Evolutionary conservation across 306 rosid species (phyloP).

Genomic region (Cucurbita moschata): DNA sequence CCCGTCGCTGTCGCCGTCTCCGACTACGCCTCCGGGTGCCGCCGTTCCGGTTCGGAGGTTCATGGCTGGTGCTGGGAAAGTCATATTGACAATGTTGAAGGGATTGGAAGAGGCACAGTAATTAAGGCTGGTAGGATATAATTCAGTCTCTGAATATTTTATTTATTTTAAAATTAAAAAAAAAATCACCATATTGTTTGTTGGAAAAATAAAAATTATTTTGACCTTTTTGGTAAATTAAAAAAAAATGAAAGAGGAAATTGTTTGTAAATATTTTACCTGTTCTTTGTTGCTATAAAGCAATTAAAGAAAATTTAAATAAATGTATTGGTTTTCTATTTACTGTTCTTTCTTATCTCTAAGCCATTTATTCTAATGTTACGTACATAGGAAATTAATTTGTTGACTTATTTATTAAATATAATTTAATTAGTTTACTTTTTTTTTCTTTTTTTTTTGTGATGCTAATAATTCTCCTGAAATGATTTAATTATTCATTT

Average conservation of each 20-base stretch:
- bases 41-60: not conserved
- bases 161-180: not conserved
- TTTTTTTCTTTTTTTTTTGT: not conserved
- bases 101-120: not conserved
- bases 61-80: not conserved
- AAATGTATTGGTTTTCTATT: not conserved
- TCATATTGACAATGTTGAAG: not conserved
- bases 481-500: not conserved
- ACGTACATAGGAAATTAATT: not conserved
- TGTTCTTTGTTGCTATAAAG: not conserved
- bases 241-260: not conserved
- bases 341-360: not conserved
- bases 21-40: not conserved
- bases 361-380: not conserved
- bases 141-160: not conserved
- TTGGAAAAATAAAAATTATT: not conserved
- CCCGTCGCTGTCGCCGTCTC: slow-evolving; percentile 2
- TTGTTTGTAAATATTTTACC: not conserved
- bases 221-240: not conserved
- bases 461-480: not conserved
- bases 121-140: not conserved
- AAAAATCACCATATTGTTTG: not conserved
- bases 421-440: not conserved
- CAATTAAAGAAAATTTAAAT: not conserved
- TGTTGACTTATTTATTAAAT: not conserved